Evolutionary conservation across 2,329 filamentous ascomycete species (phyloP), one percentile per base, ranked within the genome.

Genomic region (Pestalotiopsis sp.): DNA sequence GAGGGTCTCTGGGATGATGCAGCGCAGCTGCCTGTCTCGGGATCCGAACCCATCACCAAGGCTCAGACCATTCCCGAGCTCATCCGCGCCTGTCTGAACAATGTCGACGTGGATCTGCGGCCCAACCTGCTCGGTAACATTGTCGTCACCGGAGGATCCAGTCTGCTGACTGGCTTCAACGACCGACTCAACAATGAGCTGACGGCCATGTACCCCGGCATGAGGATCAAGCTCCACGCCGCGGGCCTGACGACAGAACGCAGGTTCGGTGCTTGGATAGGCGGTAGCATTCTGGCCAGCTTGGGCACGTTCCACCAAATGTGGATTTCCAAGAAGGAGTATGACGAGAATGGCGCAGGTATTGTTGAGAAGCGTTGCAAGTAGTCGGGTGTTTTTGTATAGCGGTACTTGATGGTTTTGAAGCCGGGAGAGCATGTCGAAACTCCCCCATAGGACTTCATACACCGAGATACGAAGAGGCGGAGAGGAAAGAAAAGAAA

Each of bases 291-390:
- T 74, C 84, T 99, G 73, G 95, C 93, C 6, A 98, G 95, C 81
- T 81, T 99, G 82, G 97, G 97, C 11, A 97, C 95, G 14, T 99
- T 99, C 83, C 96, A 99, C 83, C 96, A 99, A 85, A 95, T 99
- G 92, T 99, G 96, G 96, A 97, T 99, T 75, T 95, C 92, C 27
- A 93, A 91, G 81, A 97, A 97, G 85, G 96, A 99, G 84, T 98
- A 98, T 76, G 94, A 98, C 72, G 97, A 99, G 85, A 95, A 97
- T 79, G 96, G 96, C 1, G 85, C 91, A 5, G 90, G 90, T 72
- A 95, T 98, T 74, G 93, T 98, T 59, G 95, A 98, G 86, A 98
- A 97, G 88, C 87, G 95, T 76, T 98, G 95, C 87, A 97, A 97
- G 84, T 98, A 83, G 57, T 12, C 31, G 31, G 20, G 55, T 23